Evolutionary conservation across 2,329 filamentous ascomycete species (phyloP), one percentile per base, ranked within the genome.

Genomic region (Monosporascus sp.): DNA sequence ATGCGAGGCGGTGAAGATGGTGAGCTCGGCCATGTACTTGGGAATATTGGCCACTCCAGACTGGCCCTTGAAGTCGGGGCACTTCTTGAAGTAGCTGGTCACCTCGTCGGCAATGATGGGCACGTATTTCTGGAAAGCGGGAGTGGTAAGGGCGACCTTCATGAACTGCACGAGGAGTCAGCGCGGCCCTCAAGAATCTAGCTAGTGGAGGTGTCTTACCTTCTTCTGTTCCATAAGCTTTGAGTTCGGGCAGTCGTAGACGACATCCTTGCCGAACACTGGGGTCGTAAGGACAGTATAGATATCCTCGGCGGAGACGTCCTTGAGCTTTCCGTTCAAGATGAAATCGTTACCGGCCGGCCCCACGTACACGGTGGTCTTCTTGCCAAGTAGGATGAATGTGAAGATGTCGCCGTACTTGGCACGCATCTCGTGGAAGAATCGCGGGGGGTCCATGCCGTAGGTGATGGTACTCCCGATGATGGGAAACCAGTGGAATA

Each of bases 171-270:
- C 22, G 47, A 48, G n/a, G 3, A 22, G 22, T 58, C 40, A 57
- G 52, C 17, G 28, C 26, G 5, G 35, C 24, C 5, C 41, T 46
- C 14, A 31, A 28, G 38, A 14, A 41, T 20, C 5, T 6, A 37
- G 18, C 22, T 14, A 14, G 11, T 22, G 41, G 5, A n/a, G 18
- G 52, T 14, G 31, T 18, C 73, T 58, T 70, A 91, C 89, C 84
- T 93, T 94, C 78, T 96, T 96, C 78, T 96, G 91, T 75, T 96
- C 91, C 91, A 96, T 95, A 67, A 96, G 81, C 74, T 95, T 95
- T 54, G 89, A 79, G 69, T 95, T 95, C 43, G 90, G 89, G 73
- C 90, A 94, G 70, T 95, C 91, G 68, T 95, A 96, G 51, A 95
- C 89, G 26, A 96, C 91, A 73, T 92, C 87, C 63, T 84, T 85